A percentile compares a stretch with the other conserved stretches of the same genome.
Evolutionary conservation across 805 yeast genomes (phyloP).

Genomic region (Torulaspora gathmanii): DNA sequence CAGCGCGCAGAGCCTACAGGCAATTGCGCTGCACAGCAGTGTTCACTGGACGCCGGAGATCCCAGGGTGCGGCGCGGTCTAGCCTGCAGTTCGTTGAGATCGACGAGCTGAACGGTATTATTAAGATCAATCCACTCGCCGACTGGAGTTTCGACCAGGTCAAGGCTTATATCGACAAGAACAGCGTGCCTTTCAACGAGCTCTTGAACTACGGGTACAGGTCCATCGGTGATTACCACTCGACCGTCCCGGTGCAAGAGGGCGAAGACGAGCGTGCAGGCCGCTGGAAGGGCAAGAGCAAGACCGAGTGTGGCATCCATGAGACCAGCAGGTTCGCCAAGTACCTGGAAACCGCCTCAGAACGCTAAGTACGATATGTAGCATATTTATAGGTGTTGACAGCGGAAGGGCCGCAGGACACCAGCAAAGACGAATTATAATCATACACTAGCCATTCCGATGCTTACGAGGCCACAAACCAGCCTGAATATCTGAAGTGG

Average conservation of each 20-base stretch:
- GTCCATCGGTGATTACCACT: conserved; percentile 93
- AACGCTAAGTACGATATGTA: neutral
- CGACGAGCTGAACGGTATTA: conserved; percentile 60
- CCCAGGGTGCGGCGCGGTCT: conserved; percentile 84
- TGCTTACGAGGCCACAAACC: neutral
- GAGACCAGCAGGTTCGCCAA: conserved; percentile 70
- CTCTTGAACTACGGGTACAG: conserved; percentile 81
- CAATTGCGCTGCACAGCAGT: conserved; percentile 75
- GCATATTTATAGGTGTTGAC: neutral
- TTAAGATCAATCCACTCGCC: conserved; percentile 86
- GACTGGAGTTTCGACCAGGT: conserved; percentile 78
- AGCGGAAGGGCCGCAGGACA: neutral
- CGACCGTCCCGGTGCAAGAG: conserved; percentile 81
- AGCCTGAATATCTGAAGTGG: too few species aligned
- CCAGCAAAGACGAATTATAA: too few species aligned
- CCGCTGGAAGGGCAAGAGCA: conserved; percentile 88
- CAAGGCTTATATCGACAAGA: conserved; percentile 56
- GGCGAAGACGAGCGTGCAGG: conserved; percentile 98
- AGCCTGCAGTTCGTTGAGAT: conserved; percentile 69
- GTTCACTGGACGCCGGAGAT: conserved; percentile 83
- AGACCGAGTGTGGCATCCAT: conserved; percentile 96
- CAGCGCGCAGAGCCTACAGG: conserved; percentile 76
- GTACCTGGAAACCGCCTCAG: conserved; percentile 37
- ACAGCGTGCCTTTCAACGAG: conserved; percentile 81
- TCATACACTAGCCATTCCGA: neutral